These are phyloP conservation scores for Solanum hybrid DNA, from an alignment of 305 asterid species.

Conservation along the genomic window DNA sequence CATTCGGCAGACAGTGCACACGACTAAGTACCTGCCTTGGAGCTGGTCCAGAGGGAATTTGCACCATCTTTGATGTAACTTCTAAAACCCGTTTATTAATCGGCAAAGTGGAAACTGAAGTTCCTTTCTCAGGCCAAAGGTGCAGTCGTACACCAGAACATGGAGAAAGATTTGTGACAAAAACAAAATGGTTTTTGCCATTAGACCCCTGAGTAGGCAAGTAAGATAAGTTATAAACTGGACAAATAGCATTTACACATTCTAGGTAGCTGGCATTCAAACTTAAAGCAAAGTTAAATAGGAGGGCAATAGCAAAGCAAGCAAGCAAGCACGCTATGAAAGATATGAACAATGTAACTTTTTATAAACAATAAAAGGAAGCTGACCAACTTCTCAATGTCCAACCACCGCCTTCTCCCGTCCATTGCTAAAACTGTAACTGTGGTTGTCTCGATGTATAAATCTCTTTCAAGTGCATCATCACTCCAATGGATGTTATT, in stretches of 20 bases:
- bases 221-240: slow-evolving; percentile 5
- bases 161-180: slow-evolving; percentile 94
- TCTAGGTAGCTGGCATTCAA: not conserved
- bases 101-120: slow-evolving; percentile 33
- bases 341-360: not conserved
- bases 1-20: slow-evolving; percentile 2
- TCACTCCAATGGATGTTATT: slow-evolving; percentile 59
- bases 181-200: slow-evolving; percentile 64
- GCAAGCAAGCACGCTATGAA: not conserved
- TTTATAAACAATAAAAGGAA: slow-evolving; percentile 17
- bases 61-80: slow-evolving; percentile 86
- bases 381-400: slow-evolving; percentile 86
- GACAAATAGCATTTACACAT: not conserved
- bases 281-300: not conserved
- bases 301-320: not conserved
- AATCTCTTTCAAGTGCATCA: slow-evolving; percentile 86
- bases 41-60: slow-evolving; percentile 96
- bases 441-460: slow-evolving; percentile 60
- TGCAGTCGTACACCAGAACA: slow-evolving; percentile 92
- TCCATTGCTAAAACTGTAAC: slow-evolving; percentile 93
- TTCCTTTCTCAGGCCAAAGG: slow-evolving; percentile 82
- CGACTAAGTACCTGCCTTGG: slow-evolving; percentile 83
- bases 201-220: slow-evolving; percentile 55
- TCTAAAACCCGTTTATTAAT: slow-evolving; percentile 44
- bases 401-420: slow-evolving; percentile 98